Conservation (phyloP, 306 rosid species). For the Adenanthera pavonina region DNA sequence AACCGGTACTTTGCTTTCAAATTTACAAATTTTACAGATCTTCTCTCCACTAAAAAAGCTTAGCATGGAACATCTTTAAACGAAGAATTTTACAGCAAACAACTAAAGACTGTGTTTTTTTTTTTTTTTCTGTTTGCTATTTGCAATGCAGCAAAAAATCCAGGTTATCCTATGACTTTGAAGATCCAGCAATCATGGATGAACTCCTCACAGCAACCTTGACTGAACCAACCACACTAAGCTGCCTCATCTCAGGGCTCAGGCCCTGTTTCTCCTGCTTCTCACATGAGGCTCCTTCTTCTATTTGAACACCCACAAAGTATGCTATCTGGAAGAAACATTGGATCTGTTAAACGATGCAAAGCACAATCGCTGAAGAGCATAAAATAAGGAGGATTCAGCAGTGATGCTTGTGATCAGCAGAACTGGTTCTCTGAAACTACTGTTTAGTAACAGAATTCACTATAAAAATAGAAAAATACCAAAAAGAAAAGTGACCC, state of each 20-base stretch:
- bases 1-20: no score
- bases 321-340: slow-evolving; percentile 73
- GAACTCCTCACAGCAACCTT: slow-evolving; percentile 85
- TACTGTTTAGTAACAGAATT: neutral
- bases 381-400: neutral
- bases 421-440: neutral
- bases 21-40: no score
- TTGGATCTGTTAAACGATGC: neutral
- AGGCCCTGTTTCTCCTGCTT: slow-evolving; percentile 52
- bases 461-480: neutral
- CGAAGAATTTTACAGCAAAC: no score
- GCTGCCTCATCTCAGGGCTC: slow-evolving; percentile 80
- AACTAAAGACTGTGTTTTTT: no score
- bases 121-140: neutral
- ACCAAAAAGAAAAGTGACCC: neutral
- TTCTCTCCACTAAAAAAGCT: no score
- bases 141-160: slow-evolving; percentile 5
- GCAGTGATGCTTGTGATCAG: neutral
- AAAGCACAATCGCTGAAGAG: neutral
- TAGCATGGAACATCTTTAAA: no score
- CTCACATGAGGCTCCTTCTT: slow-evolving; percentile 54
- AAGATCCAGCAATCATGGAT: slow-evolving; percentile 72
- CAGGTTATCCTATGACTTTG: slow-evolving; percentile 40
- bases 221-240: slow-evolving; percentile 80
- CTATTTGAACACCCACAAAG: slow-evolving; percentile 85